A percentile compares a stretch with the other conserved stretches of the same genome.
phyloP scores from a whole-genome alignment of 148 eudicot genomes.

The Dianthus caryophyllus region DNA sequence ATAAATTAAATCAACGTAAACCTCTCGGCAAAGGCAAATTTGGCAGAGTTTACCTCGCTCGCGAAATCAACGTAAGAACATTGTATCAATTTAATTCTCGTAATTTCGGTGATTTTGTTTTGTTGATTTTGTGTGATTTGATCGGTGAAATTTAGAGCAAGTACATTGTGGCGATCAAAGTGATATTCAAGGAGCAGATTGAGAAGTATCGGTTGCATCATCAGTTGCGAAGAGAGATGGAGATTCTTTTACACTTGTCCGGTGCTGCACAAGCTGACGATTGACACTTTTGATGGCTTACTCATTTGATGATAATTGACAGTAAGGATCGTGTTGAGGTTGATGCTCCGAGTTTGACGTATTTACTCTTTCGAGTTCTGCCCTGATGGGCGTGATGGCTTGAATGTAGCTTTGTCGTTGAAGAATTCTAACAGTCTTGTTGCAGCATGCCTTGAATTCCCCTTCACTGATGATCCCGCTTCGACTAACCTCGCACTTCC shows the following conservation, averaged over 20 bases:
- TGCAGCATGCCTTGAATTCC: background rate
- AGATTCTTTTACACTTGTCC: background rate
- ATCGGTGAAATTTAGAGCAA: conserved; percentile 41
- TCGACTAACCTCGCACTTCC: background rate
- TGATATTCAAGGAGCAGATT: conserved; percentile 85
- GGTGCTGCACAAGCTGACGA: background rate
- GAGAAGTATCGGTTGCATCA: conserved; percentile 64
- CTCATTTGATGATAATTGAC: background rate
- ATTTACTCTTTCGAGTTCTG: background rate
- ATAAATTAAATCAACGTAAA: no score
- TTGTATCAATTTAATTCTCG: no score
- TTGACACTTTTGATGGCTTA: background rate
- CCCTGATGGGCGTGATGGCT: background rate
- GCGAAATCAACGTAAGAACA: conserved; percentile 51
- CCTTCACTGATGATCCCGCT: background rate
- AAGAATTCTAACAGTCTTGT: background rate
- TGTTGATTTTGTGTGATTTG: background rate
- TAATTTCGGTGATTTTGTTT: background rate
- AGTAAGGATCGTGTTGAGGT: background rate
- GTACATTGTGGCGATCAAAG: conserved; percentile 84
- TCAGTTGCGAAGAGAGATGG: conserved; percentile 86
- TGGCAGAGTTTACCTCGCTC: conserved; percentile 88
- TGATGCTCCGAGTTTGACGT: background rate
- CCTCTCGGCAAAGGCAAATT: conserved; percentile 90
- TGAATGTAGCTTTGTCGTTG: background rate